Evolutionary conservation across 768 basidiomycete genomes (phyloP), one percentile per base, ranked within the genome.

Genomic region (Podaxis sp.): DNA sequence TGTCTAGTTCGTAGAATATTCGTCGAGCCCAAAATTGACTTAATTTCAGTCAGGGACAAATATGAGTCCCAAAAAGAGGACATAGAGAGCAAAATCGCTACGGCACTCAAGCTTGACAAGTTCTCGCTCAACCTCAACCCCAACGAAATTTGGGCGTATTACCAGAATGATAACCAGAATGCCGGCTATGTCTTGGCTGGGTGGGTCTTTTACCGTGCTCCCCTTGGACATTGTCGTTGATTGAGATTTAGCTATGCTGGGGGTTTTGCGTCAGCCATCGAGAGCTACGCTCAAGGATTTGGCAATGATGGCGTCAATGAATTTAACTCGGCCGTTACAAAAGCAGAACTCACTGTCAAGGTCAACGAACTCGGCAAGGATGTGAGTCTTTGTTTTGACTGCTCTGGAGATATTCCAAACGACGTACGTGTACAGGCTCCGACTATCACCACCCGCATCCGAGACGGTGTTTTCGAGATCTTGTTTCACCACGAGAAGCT

Each of bases 381-480:
- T 55, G 75, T 70, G 40, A 28, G 65, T 66, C 30, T 56, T 54
- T 5, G 26, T 26, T 44, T 44, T 36, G 30, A n/a, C 17, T 28
- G 12, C 37, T n/a, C 7, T 10, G 30, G 28, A n/a, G 20, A 20
- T 64, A 12, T 60, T 22, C 24, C n/a, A 2, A 33, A 1, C 30
- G 8, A 33, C 10, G 26, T 20, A n/a, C 40, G 24, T 46, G 54
- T 56, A 26, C 67, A 77, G 71, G 76, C 70, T 13, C 66, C 66
- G 20, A 70, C 70, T 28, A 75, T 80, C 65, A 52, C 65, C 30
- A 69, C 72, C 28, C 77, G 77, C 24, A 69, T 80, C 64, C 73
- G 73, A 60, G 76, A 77, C n/a, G 77, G 77, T 12, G 74, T 76
- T 15, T 78, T 74, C 71, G 71, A 72, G 63, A 77, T 80, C 59